phyloP scores from a whole-genome alignment of 192 early-diverging fungal species.

The Diversispora epigaea region DNA sequence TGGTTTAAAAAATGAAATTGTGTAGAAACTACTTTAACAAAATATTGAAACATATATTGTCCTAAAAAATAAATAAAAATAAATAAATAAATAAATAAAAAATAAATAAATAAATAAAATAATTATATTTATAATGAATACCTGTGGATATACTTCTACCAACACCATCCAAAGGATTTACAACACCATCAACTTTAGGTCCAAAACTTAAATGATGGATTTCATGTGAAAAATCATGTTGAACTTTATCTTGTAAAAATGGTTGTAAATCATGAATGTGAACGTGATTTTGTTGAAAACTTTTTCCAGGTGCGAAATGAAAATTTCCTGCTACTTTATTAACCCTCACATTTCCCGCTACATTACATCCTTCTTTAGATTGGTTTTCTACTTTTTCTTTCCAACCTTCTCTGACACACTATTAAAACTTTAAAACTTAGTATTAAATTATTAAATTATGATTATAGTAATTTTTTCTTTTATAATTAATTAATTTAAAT shows the following conservation, averaged over 20 bases:
- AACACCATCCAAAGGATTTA: conserved; percentile 62
- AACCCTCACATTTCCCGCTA: conserved; percentile 76
- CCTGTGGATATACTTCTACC: conserved; percentile 64
- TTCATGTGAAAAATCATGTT: conserved; percentile 79
- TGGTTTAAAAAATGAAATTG: conserved; percentile 71
- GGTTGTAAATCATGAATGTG: conserved; percentile 78
- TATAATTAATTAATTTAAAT: no score
- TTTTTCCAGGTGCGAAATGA: conserved; percentile 88
- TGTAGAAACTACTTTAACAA: conserved; percentile 90
- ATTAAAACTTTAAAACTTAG: no score
- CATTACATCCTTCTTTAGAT: conserved; percentile 85
- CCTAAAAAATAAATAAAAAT: not conserved
- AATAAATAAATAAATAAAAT: not conserved
- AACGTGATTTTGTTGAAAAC: conserved; percentile 65
- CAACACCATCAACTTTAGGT: conserved; percentile 44
- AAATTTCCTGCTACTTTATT: conserved; percentile 94
- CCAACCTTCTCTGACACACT: conserved; percentile 87
- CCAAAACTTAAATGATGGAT: conserved; percentile 87
- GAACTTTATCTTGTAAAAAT: conserved; percentile 53
- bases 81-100: not conserved
- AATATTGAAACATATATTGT: conserved; percentile 80
- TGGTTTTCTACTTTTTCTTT: conserved; percentile 70
- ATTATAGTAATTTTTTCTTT: no score
- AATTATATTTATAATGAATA: conserved; percentile 40
- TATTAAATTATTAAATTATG: no score